Evolutionary conservation across 257 asterid species (phyloP).

Genomic region (Nyctanthes arbortristis): DNA sequence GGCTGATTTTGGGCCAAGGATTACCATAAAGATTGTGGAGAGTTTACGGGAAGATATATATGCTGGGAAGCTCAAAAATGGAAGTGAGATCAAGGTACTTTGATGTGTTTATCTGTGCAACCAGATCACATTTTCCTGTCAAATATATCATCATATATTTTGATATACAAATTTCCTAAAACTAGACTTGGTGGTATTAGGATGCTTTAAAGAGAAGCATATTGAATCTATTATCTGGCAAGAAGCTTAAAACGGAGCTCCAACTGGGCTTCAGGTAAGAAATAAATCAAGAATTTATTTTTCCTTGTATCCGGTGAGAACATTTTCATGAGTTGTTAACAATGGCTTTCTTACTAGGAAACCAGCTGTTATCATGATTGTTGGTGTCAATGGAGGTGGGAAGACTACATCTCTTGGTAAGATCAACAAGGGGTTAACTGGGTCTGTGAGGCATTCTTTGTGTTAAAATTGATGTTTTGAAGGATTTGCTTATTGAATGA

Average conservation of each 20-base stretch:
- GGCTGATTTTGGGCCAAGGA: constrained; percentile 95
- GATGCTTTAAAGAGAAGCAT: constrained; percentile 79
- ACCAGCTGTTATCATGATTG: constrained; percentile 93
- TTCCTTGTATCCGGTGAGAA: not conserved
- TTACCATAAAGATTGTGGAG: constrained; percentile 86
- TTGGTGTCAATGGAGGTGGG: constrained; percentile 99
- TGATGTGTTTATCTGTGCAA: not conserved
- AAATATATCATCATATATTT: not conserved
- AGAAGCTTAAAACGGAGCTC: constrained; percentile 83
- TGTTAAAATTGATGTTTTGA: not conserved
- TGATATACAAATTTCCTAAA: constrained; percentile 19
- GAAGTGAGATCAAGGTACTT: constrained; percentile 81
- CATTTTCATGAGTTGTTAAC: constrained; percentile 24
- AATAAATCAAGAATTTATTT: constrained; percentile 18
- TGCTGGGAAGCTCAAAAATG: constrained; percentile 89
- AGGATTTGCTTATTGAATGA: not conserved
- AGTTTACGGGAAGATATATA: constrained; percentile 90
- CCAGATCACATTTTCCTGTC: no score
- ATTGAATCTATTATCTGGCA: constrained; percentile 72
- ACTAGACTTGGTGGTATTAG: constrained; percentile 35
- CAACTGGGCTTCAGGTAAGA: constrained; percentile 83
- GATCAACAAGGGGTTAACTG: constrained; percentile 21
- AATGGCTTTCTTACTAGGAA: constrained; percentile 49
- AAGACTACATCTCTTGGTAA: constrained; percentile 97
- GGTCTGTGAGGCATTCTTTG: not conserved